Evolutionary conservation across 192 early-diverging fungal species (phyloP).

Genomic region (Podochytrium sp.): DNA sequence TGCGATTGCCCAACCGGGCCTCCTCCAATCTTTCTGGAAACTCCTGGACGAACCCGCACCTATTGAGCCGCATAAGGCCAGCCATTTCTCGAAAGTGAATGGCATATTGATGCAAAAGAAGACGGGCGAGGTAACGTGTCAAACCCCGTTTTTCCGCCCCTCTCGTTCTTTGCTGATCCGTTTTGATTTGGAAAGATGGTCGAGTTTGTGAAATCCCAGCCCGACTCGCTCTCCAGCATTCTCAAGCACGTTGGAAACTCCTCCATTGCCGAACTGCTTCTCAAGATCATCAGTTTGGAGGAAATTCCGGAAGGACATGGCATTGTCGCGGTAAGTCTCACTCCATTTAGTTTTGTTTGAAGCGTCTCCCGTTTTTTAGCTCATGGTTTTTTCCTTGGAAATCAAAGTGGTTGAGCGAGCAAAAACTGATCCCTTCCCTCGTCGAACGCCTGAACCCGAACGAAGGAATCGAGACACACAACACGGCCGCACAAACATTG

Average conservation of each 20-base stretch:
- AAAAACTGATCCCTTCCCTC: constrained; percentile 75
- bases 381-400: constrained; percentile 8
- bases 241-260: constrained; percentile 85
- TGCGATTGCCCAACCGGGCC: constrained; percentile 65
- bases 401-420: constrained; percentile 79
- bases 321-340: constrained; percentile 71
- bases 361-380: background rate
- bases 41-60: constrained; percentile 77
- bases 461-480: constrained; percentile 80
- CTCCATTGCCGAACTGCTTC: constrained; percentile 86
- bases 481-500: constrained; percentile 79
- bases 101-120: constrained; percentile 86
- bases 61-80: constrained; percentile 80
- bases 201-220: constrained; percentile 79
- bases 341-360: constrained; percentile 5
- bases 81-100: constrained; percentile 92
- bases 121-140: constrained; percentile 67
- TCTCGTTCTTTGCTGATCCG: background rate
- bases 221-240: constrained; percentile 74
- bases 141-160: background rate
- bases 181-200: constrained; percentile 66
- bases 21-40: constrained; percentile 85
- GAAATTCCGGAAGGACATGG: constrained; percentile 85
- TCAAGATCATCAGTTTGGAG: constrained; percentile 91
- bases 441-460: constrained; percentile 81